phyloP scores from a whole-genome alignment of 2,329 filamentous ascomycete species.

The Elsinoe fawcettii region DNA sequence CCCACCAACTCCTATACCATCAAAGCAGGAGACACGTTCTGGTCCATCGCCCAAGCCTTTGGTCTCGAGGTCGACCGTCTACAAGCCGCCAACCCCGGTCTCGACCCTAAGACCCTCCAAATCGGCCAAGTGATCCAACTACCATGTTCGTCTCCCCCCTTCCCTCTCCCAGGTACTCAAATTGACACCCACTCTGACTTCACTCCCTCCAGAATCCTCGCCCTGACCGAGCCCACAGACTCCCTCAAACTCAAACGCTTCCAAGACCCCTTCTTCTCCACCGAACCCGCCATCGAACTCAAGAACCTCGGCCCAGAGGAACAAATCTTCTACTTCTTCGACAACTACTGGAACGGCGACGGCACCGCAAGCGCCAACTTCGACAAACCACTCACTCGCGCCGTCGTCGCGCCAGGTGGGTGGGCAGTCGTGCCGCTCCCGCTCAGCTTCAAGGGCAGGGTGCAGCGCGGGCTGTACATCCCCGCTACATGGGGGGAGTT shows the following conservation, averaged over 20 bases:
- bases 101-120: no score
- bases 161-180: no score
- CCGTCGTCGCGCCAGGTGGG: constrained; percentile 27
- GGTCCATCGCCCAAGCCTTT: neutral
- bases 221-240: no score
- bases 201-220: no score
- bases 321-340: constrained; percentile 34
- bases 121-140: no score
- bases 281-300: constrained; percentile 33
- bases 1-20: constrained; percentile 1
- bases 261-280: no score
- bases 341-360: constrained; percentile 38
- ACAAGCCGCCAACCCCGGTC: neutral
- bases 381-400: constrained; percentile 31
- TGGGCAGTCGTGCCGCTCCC: constrained; percentile 28
- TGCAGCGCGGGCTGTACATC: constrained; percentile 32
- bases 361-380: constrained; percentile 35
- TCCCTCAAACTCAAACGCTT: no score
- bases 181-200: no score
- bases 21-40: constrained; percentile 15
- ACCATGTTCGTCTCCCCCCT: no score
- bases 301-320: constrained; percentile 31
- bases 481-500: constrained; percentile 38
- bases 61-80: neutral
- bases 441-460: constrained; percentile 31